Percentiles rank a stretch among this genome's conserved stretches.
Evolutionary conservation across 1,284 basidiomycete species (phyloP).

Genomic region (Pseudozyma sp.): DNA sequence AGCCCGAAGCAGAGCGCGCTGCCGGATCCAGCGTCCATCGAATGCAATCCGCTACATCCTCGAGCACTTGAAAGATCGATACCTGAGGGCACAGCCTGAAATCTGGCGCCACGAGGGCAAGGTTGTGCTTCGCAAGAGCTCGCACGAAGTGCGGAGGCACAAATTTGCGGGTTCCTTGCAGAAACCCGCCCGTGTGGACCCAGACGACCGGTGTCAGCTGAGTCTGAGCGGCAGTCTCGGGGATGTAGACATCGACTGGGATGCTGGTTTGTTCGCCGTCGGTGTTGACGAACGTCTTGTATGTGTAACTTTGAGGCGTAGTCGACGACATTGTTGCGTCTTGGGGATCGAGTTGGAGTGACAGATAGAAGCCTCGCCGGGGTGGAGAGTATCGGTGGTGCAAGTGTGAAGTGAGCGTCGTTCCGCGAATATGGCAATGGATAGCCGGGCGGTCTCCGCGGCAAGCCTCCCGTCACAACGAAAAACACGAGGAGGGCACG

Average conservation of each 20-base stretch:
- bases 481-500: neutral
- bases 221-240: conserved; percentile 18
- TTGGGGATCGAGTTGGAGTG: neutral
- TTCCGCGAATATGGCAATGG: conserved; percentile 1
- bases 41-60: conserved; percentile 49
- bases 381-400: neutral
- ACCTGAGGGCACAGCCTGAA: conserved; percentile 57
- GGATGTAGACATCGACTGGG: conserved; percentile 54
- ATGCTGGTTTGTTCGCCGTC: conserved; percentile 39
- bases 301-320: conserved; percentile 40
- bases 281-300: conserved; percentile 52
- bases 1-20: conserved; percentile 27
- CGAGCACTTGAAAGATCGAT: conserved; percentile 41
- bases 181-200: conserved; percentile 55
- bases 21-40: conserved; percentile 32
- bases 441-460: conserved; percentile 30
- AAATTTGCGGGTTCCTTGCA: conserved; percentile 56
- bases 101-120: conserved; percentile 53
- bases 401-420: neutral
- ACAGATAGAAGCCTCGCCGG: no score
- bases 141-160: conserved; percentile 52
- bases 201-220: conserved; percentile 48
- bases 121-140: conserved; percentile 36
- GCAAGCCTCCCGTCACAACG: conserved; percentile 2
- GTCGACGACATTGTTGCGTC: conserved; percentile 16